These are phyloP conservation scores for Trametes sp. DNA, from an alignment of 1,284 basidiomycete genomes.

Conservation along the genomic window DNA sequence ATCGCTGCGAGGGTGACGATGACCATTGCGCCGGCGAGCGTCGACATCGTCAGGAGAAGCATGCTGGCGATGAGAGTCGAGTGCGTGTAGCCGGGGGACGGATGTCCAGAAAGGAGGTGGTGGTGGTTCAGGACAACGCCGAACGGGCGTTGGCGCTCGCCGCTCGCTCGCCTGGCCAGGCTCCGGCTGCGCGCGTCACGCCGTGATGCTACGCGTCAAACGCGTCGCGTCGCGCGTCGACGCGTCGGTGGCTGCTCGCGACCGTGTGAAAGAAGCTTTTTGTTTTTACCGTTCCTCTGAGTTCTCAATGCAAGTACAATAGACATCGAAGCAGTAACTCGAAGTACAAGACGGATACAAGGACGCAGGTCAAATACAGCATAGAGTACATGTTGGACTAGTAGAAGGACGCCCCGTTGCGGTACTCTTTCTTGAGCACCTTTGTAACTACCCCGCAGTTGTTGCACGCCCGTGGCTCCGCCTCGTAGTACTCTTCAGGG, in stretches of 20 bases:
- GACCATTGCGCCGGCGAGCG: constrained; percentile 30
- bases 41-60: constrained; percentile 31
- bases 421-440: constrained; percentile 37
- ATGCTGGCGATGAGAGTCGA: constrained; percentile 18
- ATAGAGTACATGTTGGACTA: neutral
- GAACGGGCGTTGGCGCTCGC: neutral
- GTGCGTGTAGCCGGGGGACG: neutral
- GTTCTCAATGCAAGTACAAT: too few species aligned
- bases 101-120: constrained; percentile 6
- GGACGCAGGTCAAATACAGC: neutral
- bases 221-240: constrained; percentile 2
- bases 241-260: neutral
- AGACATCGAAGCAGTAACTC: too few species aligned
- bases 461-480: constrained; percentile 41
- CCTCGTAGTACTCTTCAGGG: constrained; percentile 39
- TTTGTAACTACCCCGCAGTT: constrained; percentile 43
- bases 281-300: too few species aligned
- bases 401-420: neutral
- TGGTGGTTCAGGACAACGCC: constrained; percentile 28
- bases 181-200: neutral
- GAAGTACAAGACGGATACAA: neutral
- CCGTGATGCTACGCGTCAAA: neutral
- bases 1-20: constrained; percentile 30
- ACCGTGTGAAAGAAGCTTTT: too few species aligned
- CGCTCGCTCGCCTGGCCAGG: neutral